A percentile compares a stretch with the other conserved stretches of the same genome.
Evolutionary conservation across 768 basidiomycete genomes (phyloP).

Genomic region (Suillus clintonianus): DNA sequence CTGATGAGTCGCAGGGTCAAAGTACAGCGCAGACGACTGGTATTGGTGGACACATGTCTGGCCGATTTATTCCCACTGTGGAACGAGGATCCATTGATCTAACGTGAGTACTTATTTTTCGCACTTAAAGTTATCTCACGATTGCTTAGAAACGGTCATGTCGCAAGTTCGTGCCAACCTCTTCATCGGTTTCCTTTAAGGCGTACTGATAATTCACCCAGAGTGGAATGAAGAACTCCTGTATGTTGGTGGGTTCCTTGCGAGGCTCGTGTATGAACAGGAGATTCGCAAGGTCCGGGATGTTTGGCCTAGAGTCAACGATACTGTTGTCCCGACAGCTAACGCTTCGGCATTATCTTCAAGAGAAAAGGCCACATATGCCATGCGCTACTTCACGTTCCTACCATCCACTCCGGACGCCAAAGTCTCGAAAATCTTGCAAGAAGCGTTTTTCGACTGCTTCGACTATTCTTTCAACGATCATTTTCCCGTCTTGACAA

Average conservation of each 20-base stretch:
- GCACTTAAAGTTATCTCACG: background rate
- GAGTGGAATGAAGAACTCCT: slow-evolving; percentile 92
- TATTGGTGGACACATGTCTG: slow-evolving; percentile 59
- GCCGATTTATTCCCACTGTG: slow-evolving; percentile 91
- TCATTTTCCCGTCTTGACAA: slow-evolving; percentile 74
- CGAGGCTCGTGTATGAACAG: slow-evolving; percentile 81
- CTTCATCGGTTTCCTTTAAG: background rate
- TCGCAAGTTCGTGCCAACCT: slow-evolving; percentile 54
- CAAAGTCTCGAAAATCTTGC: slow-evolving; percentile 67
- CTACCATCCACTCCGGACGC: slow-evolving; percentile 79
- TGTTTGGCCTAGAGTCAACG: slow-evolving; percentile 22
- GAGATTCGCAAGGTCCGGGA: slow-evolving; percentile 62
- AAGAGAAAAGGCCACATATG: slow-evolving; percentile 53
- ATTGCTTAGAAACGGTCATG: slow-evolving; percentile 69
- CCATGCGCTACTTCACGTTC: slow-evolving; percentile 87
- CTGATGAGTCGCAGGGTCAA: slow-evolving; percentile 58
- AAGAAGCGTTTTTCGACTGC: slow-evolving; percentile 76
- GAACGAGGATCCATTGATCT: slow-evolving; percentile 92
- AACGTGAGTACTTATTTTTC: slow-evolving; percentile 49
- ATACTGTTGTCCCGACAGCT: background rate
- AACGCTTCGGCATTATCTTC: background rate
- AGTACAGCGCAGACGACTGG: slow-evolving; percentile 91
- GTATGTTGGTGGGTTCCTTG: slow-evolving; percentile 77
- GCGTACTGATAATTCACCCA: slow-evolving; percentile 24
- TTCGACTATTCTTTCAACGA: slow-evolving; percentile 47